These are phyloP conservation scores for Boletus rubroflammeus DNA, from an alignment of 768 basidiomycete genomes.

Conservation along the genomic window DNA sequence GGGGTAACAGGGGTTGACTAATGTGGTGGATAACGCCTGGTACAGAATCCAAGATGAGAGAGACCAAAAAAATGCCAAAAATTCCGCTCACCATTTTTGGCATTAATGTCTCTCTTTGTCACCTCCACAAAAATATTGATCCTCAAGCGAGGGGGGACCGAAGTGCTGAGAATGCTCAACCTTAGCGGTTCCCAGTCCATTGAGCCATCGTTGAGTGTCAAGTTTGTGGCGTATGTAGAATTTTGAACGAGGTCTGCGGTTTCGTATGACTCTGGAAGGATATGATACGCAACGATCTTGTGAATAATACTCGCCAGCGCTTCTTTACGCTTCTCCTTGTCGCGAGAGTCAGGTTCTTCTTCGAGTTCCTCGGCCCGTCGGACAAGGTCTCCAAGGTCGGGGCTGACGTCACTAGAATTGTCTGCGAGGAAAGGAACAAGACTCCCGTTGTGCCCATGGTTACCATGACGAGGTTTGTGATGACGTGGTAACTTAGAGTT, in stretches of 20 bases:
- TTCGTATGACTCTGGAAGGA: slow-evolving; percentile 39
- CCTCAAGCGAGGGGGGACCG: slow-evolving; percentile 35
- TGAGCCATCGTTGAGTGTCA: slow-evolving; percentile 40
- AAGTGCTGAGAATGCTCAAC: slow-evolving; percentile 35
- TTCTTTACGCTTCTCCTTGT: slow-evolving; percentile 50
- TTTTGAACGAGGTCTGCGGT: slow-evolving; percentile 44
- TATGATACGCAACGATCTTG: slow-evolving; percentile 44
- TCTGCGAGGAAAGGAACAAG: neutral
- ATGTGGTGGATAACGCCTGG: slow-evolving; percentile 15
- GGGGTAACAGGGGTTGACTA: slow-evolving; percentile 8
- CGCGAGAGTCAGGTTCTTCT: slow-evolving; percentile 38
- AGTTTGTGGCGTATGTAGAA: slow-evolving; percentile 49
- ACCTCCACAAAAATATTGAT: slow-evolving; percentile 11
- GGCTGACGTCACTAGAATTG: neutral
- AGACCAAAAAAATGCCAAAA: neutral
- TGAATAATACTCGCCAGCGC: slow-evolving; percentile 53
- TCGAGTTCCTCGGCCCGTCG: slow-evolving; percentile 36
- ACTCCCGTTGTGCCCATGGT: neutral
- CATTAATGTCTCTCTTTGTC: slow-evolving; percentile 7
- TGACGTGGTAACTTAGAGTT: neutral
- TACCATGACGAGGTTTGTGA: neutral
- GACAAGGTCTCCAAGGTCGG: slow-evolving; percentile 7
- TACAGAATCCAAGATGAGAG: neutral
- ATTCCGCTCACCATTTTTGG: slow-evolving; percentile 5
- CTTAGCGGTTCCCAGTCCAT: slow-evolving; percentile 46